Conservation (phyloP, 129 eudicot genomes). For the Kitagawia praeruptora region DNA sequence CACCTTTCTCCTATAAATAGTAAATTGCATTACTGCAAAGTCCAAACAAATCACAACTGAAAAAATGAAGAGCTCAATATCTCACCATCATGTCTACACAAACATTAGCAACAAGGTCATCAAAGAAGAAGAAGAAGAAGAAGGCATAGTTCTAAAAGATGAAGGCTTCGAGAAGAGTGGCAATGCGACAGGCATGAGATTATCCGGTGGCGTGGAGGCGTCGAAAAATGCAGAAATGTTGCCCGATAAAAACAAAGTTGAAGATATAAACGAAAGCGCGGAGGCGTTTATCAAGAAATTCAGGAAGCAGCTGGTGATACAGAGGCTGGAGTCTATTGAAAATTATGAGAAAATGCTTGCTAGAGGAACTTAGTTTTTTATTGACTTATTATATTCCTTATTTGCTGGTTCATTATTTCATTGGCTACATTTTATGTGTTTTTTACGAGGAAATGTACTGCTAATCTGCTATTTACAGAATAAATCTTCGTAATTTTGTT, state of each 20-base stretch:
- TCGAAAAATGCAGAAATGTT: background rate
- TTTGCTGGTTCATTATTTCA: background rate
- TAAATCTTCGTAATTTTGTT: background rate
- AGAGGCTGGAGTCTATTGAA: slow-evolving; percentile 79
- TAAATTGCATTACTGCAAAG: background rate
- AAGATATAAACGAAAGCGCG: slow-evolving; percentile 60
- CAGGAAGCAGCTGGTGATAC: slow-evolving; percentile 59
- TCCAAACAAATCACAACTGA: background rate
- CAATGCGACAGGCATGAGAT: background rate
- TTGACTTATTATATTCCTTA: too few relatives aligned
- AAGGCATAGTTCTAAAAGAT: background rate
- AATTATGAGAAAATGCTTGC: slow-evolving; percentile 58
- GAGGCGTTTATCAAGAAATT: slow-evolving; percentile 74
- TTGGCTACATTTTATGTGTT: background rate
- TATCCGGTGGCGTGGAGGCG: slow-evolving; percentile 9
- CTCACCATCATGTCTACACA: background rate
- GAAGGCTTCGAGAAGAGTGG: background rate
- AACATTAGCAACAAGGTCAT: background rate
- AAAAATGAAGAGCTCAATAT: slow-evolving; percentile 7
- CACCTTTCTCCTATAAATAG: background rate
- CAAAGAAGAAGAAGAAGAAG: slow-evolving; percentile 2
- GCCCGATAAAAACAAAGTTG: slow-evolving; percentile 15
- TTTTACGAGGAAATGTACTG: background rate
- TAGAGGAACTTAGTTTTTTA: slow-evolving; percentile 39
- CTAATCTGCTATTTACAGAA: too few relatives aligned